Evolutionary conservation across 345 rosid species (phyloP).

Genomic region (Laguncularia racemosa): DNA sequence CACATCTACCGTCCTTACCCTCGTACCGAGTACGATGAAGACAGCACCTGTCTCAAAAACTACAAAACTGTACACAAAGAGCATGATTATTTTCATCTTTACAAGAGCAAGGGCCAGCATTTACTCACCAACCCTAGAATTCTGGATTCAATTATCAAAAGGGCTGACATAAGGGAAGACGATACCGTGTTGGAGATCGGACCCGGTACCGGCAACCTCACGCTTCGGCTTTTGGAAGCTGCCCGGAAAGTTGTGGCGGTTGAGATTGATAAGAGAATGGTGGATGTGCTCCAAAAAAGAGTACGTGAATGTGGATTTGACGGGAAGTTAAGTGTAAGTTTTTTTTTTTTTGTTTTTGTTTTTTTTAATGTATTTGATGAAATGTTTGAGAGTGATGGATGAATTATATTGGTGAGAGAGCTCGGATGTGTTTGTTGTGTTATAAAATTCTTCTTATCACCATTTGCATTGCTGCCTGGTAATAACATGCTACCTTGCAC

Average conservation of each 20-base stretch:
- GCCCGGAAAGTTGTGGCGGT: conserved; percentile 56
- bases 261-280: conserved; percentile 80
- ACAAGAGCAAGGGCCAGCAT: conserved; percentile 91
- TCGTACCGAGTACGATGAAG: too few species aligned
- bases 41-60: too few species aligned
- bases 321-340: conserved; percentile 50
- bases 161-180: conserved; percentile 34
- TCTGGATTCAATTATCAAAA: conserved; percentile 61
- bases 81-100: conserved; percentile 28
- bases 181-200: conserved; percentile 86
- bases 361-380: conserved; percentile 32
- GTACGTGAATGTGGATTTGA: conserved; percentile 32
- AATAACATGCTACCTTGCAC: too few species aligned
- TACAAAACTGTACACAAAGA: conserved; percentile 3
- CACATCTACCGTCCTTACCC: too few species aligned
- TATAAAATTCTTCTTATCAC: too few species aligned
- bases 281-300: conserved; percentile 49
- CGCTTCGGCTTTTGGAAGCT: conserved; percentile 63
- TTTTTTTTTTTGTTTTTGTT: background rate
- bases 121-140: conserved; percentile 74
- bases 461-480: too few species aligned
- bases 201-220: conserved; percentile 92
- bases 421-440: too few species aligned
- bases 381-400: conserved; percentile 21
- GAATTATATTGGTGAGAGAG: too few species aligned